Base-by-base conservation (phyloP, 371 early-diverging fungal species). In the Coemansia sp. region DNA sequence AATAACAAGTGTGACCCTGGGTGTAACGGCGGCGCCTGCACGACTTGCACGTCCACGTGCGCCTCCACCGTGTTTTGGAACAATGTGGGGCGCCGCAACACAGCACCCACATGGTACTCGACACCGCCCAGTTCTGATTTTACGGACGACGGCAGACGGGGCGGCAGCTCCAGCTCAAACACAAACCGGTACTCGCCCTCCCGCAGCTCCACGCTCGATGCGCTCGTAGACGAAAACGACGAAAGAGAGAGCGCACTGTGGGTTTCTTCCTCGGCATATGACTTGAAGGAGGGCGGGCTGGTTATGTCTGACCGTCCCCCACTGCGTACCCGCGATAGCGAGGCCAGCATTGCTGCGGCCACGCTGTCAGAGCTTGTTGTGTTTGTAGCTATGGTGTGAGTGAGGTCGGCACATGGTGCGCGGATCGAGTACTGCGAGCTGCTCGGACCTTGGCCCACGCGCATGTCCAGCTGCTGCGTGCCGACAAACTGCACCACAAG, bases 161-260 rank as follows among this genome's bases (percentile, higher is more conserved):
- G 66, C 8, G 84, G 83, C 50, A 84, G 59, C 20, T 80, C 75
- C 47, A 84, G 67, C 54, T 81, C 74, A 59, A 84, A 84, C 1
- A 77, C 67, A 60, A 73, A 84, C 7, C 82, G 69, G 39, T 84
- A 80, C 54, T 82, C 79, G n/a, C 84, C 84, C 1, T 79, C 69
- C 52, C 51, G 62, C 52, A 82, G 60, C 54, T 37, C 52, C 44
- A 59, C 37, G 6, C 40, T 50, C 9, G 16, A 28, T 48, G 53
- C 23, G 54, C 23, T 23, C 25, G 50, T 48, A 11, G 23, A 52
- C 39, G 62, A 62, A 20, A 50, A 52, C 40, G 48, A 33, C 11
- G 39, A 18, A 23, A 52, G 53, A 1, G 53, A 9, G 1, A 54
- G 28, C 28, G 25, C 21, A 14, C 16, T 14, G 18, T 28, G 26